Base-by-base conservation (phyloP, 192 early-diverging fungal species). In the Linnemannia zychae region DNA sequence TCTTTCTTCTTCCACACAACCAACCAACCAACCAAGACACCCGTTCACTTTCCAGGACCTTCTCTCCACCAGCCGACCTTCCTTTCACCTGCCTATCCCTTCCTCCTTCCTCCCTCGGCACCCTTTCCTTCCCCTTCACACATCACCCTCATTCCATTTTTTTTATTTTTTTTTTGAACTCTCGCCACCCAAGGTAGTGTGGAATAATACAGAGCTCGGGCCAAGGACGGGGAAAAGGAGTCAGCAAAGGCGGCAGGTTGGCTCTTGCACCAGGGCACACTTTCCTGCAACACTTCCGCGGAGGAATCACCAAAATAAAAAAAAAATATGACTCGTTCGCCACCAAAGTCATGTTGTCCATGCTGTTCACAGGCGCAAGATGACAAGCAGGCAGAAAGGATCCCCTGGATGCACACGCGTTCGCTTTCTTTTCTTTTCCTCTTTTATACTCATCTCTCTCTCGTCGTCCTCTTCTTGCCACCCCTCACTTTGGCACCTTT, bases 181-280 rank as follows among this genome's bases (percentile, higher is more conserved):
- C 57, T 20, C 16, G 7, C 57, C 57, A 60, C 57, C 57, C 13
- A 20, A 36, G 67, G 67, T 69, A 36, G 67, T 6, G 50, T 50
- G 60, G 20, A 50, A 48, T 53, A 50, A 50, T 34, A 60, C 67
- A 69, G 20, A 40, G 67, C 67, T 69, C 67, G 67, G 67, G 37
- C 67, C 67, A 69, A 69, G 34, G 34, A 38, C 67, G 36, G n/a
- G 67, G 34, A 69, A 68, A 36, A 38, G 6, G 34, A 7, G 9
- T n/a, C 24, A 67, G 65, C 16, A 22, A 24, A 60, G 57, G 57
- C 53, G 7, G 28, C 53, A 5, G 24, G 17, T 60, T 60, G 57
- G 57, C 57, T 60, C 28, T 60, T 31, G 57, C 28, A 60, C 57
- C 24, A 24, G 57, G 22, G 18, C 16, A 4, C 1, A 52, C 50